A percentile compares a stretch with the other conserved stretches of the same genome.
Conservation (phyloP, 2,329 filamentous ascomycete genomes). For the Fusarium subglutinans region DNA sequence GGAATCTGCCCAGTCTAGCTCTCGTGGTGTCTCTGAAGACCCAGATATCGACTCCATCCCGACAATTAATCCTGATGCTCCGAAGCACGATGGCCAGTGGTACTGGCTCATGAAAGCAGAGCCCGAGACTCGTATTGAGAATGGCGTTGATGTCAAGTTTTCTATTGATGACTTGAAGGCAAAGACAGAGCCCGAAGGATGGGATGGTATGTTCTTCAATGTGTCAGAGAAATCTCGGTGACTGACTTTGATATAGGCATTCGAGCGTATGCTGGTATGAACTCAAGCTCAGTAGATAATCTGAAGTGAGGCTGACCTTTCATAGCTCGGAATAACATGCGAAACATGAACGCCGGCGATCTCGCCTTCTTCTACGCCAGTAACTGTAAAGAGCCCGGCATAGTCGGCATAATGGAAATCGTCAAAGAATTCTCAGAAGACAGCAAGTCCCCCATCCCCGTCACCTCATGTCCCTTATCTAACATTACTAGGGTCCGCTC, state of each 20-base stretch:
- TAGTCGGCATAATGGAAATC: constrained; percentile 89
- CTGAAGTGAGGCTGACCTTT: background rate
- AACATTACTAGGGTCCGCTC: constrained; percentile 42
- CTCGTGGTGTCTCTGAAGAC: constrained; percentile 39
- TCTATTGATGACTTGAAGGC: constrained; percentile 89
- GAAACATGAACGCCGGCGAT: constrained; percentile 90
- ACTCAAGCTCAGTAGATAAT: accelerated
- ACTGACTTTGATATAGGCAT: constrained; percentile 51
- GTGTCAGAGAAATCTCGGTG: too few relatives aligned
- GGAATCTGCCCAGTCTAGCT: background rate
- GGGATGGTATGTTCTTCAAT: constrained; percentile 74
- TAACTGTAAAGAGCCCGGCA: constrained; percentile 88
- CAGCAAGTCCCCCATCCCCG: constrained; percentile 56
- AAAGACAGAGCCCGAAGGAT: constrained; percentile 81
- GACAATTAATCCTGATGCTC: constrained; percentile 50
- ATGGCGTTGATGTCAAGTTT: constrained; percentile 89
- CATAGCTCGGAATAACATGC: constrained; percentile 84
- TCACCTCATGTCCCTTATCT: too few relatives aligned
- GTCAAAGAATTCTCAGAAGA: constrained; percentile 86
- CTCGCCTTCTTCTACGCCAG: constrained; percentile 97
- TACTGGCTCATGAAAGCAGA: constrained; percentile 91
- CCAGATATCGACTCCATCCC: constrained; percentile 49
- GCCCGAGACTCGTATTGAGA: constrained; percentile 86
- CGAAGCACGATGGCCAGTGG: constrained; percentile 53
- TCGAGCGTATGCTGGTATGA: constrained; percentile 57